Evolutionary conservation across 371 early-diverging fungal species (phyloP), one percentile per base, ranked within the genome.

Genomic region (Mucor mucedo): DNA sequence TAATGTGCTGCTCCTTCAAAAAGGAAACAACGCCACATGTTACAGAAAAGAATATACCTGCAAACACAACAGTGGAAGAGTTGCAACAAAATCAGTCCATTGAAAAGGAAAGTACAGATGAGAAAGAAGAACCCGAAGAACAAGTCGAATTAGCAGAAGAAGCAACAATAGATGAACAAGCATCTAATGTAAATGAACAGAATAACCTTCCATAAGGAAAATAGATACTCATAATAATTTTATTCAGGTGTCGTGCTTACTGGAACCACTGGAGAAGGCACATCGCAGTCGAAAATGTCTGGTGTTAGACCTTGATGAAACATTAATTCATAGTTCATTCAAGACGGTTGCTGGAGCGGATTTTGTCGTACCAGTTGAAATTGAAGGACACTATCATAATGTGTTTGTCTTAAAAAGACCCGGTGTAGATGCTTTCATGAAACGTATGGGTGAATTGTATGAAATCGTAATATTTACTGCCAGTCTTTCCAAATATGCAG

Each of bases 381-480:
- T 97, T 58, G 95, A 97, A 68, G 87, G 84, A 40, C 87, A 88
- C 60, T 78, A 88, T 27, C 96, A 97, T 73, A 91, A 87, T 63
- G 95, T 96, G 14, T 95, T 93, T 76, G 97, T 97, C 16, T 80
- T 93, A 64, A 95, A 95, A 76, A 85, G 97, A 58, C 97, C 97
- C 1, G 93, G 94, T 10, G 95, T 95, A 6, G 96, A 95, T 77
- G 85, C 81, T 21, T 97, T 97, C 62, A 73, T 97, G 86, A 79
- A 83, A 66, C 74, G 86, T 53, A 84, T 96, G 82, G 94, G 93
- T 11, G 80, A 88, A 63, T 76, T 89, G 58, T 98, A 91, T 76
- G 97, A 96, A 69, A 82, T 96, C 33, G 95, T 96, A 8, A 91
- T 97, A 16, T 96, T 96, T 70, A 98, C 98, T 0, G 97, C 98